Evolutionary conservation across 257 asterid species (phyloP), one percentile per base, ranked within the genome.

Genomic region (Solanum pinnatisectum): DNA sequence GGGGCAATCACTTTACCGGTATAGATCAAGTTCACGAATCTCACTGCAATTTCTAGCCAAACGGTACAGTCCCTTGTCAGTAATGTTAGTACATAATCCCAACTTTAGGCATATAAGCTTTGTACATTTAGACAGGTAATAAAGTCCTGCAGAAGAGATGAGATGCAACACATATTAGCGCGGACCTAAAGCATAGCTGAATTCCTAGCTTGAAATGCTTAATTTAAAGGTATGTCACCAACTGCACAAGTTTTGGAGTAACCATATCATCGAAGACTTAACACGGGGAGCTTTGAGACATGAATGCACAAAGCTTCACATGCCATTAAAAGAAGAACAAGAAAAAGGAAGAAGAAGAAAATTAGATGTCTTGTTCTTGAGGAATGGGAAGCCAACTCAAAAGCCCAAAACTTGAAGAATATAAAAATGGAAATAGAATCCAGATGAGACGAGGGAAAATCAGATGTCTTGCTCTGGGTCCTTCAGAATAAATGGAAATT

Each of bases 11-110:
- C 6, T 30, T 7, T 89, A 95, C 98, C 96, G 91, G 94, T 95
- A 95, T 74, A 95, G 90, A 93, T 95, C 98, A 42, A 95, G 94
- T 89, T 95, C 97, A 25, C 42, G 87, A 74, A 94, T 91, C 73
- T 92, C 86, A 14, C 56, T 49, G 92, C 96, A 95, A 87, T 91
- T 92, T 59, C 93, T 92, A 87, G 95, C 94, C 76, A 95, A 74
- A 87, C 79, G 91, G 84, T 91, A 90, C 83, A 95, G 87, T 44
- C 98, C 98, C 90, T 94, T 92, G 91, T 93, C 91, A 8, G 98
- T 91, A 87, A 95, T 87, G 79, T 92, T 90, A 83, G 89, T 59
- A 76, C 98, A 95, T 72, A 95, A 91, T 59, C 98, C 97, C 90
- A 95, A 92, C 89, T 95, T 95, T 92, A 95, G 87, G 81, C 93